Conservation (phyloP, 164 flowering plant species). For the Brasenia schreberi region DNA sequence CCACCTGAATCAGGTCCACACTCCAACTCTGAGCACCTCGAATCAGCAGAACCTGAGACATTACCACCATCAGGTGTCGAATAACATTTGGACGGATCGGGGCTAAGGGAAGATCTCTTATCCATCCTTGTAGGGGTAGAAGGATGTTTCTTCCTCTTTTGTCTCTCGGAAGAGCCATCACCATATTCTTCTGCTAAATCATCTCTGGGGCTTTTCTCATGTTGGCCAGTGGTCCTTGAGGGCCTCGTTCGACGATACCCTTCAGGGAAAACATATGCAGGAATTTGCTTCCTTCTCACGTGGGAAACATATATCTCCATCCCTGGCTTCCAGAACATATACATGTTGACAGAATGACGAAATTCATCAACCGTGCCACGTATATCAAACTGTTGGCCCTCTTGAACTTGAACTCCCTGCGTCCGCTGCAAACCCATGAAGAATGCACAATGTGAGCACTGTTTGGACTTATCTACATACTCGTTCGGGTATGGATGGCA, state of each 20-base stretch:
- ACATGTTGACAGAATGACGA: conserved; percentile 57
- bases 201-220: conserved; percentile 22
- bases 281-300: conserved; percentile 79
- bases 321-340: conserved; percentile 79
- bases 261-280: conserved; percentile 69
- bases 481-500: conserved; percentile 95
- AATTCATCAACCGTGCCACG: conserved; percentile 88
- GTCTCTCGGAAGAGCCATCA: conserved; percentile 19
- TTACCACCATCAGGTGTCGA: not conserved
- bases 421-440: conserved; percentile 96
- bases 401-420: conserved; percentile 62
- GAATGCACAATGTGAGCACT: conserved; percentile 65
- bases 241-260: conserved; percentile 55
- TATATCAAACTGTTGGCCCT: conserved; percentile 96
- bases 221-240: conserved; percentile 28
- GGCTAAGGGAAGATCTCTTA: conserved; percentile 7
- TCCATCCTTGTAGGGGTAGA: conserved; percentile 1
- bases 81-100: not conserved
- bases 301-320: conserved; percentile 71
- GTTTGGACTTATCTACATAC: conserved; percentile 50
- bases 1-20: conserved; percentile 5
- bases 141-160: conserved; percentile 13
- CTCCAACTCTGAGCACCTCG: not conserved
- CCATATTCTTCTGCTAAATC: conserved; percentile 16
- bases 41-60: not conserved